phyloP scores from a whole-genome alignment of 1,139 yeast genomes.

The Saccharomycopsis hybrid region DNA sequence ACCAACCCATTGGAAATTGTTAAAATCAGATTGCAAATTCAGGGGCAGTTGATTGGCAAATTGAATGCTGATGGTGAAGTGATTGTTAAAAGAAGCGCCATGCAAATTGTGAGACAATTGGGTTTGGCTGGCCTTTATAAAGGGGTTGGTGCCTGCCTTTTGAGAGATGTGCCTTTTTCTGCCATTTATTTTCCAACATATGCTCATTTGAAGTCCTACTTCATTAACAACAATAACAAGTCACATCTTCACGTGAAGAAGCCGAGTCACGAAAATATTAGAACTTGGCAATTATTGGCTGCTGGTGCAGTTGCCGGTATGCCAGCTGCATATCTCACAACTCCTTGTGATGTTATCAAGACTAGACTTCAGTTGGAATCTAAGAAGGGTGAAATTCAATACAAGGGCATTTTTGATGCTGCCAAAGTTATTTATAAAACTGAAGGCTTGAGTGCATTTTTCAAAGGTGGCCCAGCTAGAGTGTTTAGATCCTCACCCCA shows the following conservation, averaged over 20 bases:
- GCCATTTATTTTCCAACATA: constrained; percentile 97
- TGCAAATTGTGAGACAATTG: constrained; percentile 67
- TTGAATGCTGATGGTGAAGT: constrained; percentile 27
- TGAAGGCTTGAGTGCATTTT: constrained; percentile 77
- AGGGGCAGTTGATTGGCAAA: constrained; percentile 56
- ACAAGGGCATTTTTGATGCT: constrained; percentile 73
- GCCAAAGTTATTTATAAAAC: constrained; percentile 66
- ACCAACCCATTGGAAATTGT: constrained; percentile 96
- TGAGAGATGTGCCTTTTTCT: constrained; percentile 94
- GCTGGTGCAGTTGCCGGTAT: constrained; percentile 97
- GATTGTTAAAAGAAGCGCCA: constrained; percentile 44
- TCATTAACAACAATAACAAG: constrained; percentile 44
- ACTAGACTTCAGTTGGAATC: constrained; percentile 90
- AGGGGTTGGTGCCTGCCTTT: constrained; percentile 89
- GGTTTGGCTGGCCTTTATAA: constrained; percentile 84
- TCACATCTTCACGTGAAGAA: background rate
- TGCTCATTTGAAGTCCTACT: constrained; percentile 79
- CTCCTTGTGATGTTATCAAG: constrained; percentile 95
- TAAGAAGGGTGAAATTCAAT: constrained; percentile 68
- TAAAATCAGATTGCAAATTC: constrained; percentile 90
- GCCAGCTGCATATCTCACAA: constrained; percentile 94
- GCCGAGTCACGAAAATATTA: constrained; percentile 38
- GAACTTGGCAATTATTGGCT: constrained; percentile 74
- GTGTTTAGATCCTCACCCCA: constrained; percentile 95
- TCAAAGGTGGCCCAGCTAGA: constrained; percentile 96